Conservation (phyloP, 805 yeast genomes). For the Kazachstania kunashirensis region DNA sequence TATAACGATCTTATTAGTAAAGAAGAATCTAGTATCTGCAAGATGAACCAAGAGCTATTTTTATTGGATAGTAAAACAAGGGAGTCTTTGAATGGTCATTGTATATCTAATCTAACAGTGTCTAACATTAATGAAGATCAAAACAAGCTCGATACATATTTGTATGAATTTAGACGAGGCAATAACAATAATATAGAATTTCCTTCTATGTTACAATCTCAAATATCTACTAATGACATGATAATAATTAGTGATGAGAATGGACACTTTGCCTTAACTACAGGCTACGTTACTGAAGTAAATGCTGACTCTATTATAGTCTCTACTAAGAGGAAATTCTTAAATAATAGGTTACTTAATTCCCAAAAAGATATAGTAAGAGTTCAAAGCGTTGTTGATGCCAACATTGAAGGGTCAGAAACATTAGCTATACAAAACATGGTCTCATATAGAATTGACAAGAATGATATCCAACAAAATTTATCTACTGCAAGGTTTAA, state of each 20-base stretch:
- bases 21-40: conserved; percentile 55
- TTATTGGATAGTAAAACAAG: conserved; percentile 46
- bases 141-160: conserved; percentile 22
- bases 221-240: conserved; percentile 48
- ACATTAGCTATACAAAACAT: conserved; percentile 29
- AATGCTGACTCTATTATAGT: conserved; percentile 38
- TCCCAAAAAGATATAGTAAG: conserved; percentile 3
- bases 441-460: conserved; percentile 57
- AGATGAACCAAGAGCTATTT: conserved; percentile 50
- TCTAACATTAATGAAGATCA: conserved; percentile 17
- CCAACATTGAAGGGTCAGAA: conserved; percentile 5
- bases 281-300: conserved; percentile 45
- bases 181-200: conserved; percentile 3
- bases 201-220: conserved; percentile 31
- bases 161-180: conserved; percentile 38
- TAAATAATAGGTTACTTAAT: conserved; percentile 23
- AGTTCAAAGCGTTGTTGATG: conserved; percentile 13
- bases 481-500: conserved; percentile 71
- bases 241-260: conserved; percentile 69
- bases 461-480: conserved; percentile 67
- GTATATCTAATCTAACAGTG: conserved; percentile 44
- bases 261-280: conserved; percentile 67
- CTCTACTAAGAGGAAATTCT: conserved; percentile 45
- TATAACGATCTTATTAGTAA: conserved; percentile 69
- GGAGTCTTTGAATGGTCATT: conserved; percentile 50